phyloP scores from a whole-genome alignment of 176 grass and related monocot genomes.

The Dendrocalamus sinicus region DNA sequence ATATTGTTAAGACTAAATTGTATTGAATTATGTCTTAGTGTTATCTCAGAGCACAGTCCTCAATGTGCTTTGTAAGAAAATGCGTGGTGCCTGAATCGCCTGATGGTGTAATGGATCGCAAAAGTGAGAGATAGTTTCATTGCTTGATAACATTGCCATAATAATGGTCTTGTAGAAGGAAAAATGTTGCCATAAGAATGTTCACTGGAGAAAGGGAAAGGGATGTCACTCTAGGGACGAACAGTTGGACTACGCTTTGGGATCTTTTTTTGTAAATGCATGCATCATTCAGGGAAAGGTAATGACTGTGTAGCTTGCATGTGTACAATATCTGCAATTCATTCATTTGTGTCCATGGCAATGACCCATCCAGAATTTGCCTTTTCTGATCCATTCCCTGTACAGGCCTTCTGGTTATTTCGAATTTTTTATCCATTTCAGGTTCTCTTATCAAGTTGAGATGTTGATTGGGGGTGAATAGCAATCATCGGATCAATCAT shows the following conservation, averaged over 20 bases:
- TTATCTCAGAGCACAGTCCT: background rate
- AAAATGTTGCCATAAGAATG: conserved; percentile 25
- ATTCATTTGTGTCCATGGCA: conserved; percentile 22
- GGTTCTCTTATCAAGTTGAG: conserved; percentile 77
- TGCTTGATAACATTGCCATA: background rate
- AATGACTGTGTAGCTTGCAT: conserved; percentile 32
- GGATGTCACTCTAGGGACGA: conserved; percentile 22
- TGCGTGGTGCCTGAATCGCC: background rate
- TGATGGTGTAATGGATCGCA: background rate
- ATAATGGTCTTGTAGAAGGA: conserved; percentile 24
- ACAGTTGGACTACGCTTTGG: background rate
- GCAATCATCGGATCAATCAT: conserved; percentile 80
- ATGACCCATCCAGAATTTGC: conserved; percentile 25
- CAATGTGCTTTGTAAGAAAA: conserved; percentile 24
- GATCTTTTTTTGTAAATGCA: conserved; percentile 34
- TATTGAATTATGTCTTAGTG: background rate
- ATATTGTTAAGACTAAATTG: background rate
- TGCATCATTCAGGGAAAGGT: conserved; percentile 31
- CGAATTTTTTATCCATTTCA: conserved; percentile 56
- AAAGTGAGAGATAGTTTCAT: background rate
- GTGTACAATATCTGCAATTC: conserved; percentile 25
- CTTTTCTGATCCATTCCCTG: conserved; percentile 50
- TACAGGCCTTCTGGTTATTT: conserved; percentile 51
- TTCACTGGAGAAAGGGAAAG: conserved; percentile 6
- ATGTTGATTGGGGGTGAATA: conserved; percentile 48